Percentiles rank a stretch among this genome's conserved stretches.
Conservation (phyloP, 805 yeast species). For the Candida alai region DNA sequence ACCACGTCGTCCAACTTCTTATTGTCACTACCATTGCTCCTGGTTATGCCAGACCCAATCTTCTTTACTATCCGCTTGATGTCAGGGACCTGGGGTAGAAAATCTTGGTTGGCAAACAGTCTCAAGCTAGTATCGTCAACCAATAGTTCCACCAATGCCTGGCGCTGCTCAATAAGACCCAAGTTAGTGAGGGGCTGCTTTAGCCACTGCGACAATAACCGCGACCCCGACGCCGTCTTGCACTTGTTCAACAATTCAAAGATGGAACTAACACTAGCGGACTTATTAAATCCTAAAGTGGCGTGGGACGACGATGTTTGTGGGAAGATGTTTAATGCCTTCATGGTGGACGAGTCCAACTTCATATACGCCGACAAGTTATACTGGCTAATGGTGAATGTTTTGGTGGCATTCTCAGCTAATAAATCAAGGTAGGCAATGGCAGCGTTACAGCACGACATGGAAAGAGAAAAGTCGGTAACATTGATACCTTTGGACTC, state of each 20-base stretch:
- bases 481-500: slow-evolving; percentile 51
- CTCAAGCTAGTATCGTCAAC: slow-evolving; percentile 68
- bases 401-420: slow-evolving; percentile 51
- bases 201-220: slow-evolving; percentile 88
- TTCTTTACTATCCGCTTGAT: slow-evolving; percentile 71
- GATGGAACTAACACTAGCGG: slow-evolving; percentile 45
- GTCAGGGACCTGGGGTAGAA: slow-evolving; percentile 76
- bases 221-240: slow-evolving; percentile 83
- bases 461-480: slow-evolving; percentile 46
- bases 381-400: slow-evolving; percentile 58
- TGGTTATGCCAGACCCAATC: slow-evolving; percentile 36
- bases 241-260: slow-evolving; percentile 86
- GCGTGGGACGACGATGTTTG: slow-evolving; percentile 14
- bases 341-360: slow-evolving; percentile 84
- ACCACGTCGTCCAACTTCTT: slow-evolving; percentile 86
- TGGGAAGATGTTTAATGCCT: slow-evolving; percentile 85
- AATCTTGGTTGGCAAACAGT: slow-evolving; percentile 60
- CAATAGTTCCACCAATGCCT: slow-evolving; percentile 67
- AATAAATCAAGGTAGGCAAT: slow-evolving; percentile 65
- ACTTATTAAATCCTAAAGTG: slow-evolving; percentile 18
- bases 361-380: slow-evolving; percentile 80
- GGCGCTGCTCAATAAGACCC: slow-evolving; percentile 61
- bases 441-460: slow-evolving; percentile 65
- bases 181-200: slow-evolving; percentile 86
- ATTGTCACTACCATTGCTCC: slow-evolving; percentile 30